Conservation (phyloP, 2,329 filamentous ascomycete species). For the Spiromastix sp. region DNA sequence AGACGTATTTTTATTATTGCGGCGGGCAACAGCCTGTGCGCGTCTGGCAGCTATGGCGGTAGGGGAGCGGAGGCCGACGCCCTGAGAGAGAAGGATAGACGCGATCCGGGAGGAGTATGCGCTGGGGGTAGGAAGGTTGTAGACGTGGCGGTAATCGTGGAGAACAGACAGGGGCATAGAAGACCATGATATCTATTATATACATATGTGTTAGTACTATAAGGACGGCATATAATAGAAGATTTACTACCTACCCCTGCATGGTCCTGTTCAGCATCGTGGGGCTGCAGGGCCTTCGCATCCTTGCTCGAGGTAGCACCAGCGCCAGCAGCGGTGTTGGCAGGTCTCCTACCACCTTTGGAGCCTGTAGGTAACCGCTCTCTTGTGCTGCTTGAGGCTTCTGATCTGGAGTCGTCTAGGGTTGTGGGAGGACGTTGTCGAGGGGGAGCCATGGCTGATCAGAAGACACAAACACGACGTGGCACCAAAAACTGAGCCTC, state of each 20-base stretch:
- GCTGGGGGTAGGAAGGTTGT: conserved; percentile 35
- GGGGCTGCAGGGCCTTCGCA: conserved; percentile 13
- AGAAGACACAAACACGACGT: conserved; percentile 1
- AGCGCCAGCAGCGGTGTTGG: conserved; percentile 9
- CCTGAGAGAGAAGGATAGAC: conserved; percentile 35
- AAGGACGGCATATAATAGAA: conserved; percentile 1
- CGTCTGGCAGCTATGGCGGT: conserved; percentile 33
- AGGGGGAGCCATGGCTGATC: conserved; percentile 37
- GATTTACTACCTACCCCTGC: conserved; percentile 5
- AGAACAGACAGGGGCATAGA: conserved; percentile 34
- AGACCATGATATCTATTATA: conserved; percentile 33
- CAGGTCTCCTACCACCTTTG: conserved; percentile 24
- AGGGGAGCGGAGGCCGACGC: conserved; percentile 35
- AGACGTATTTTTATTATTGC: not conserved
- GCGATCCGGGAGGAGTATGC: conserved; percentile 36
- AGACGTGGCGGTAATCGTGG: conserved; percentile 38
- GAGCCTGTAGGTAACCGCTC: conserved; percentile 22
- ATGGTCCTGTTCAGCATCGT: conserved; percentile 10
- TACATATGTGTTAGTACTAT: conserved; percentile 3
- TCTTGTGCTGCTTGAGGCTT: conserved; percentile 35
- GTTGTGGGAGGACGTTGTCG: conserved; percentile 30
- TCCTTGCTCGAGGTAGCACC: conserved; percentile 12
- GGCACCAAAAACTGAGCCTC: too few relatives aligned
- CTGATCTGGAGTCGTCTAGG: conserved; percentile 37
- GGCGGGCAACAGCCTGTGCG: conserved; percentile 12